Base-by-base conservation (phyloP, 1,284 basidiomycete species). In the Naganishia cerealis region DNA sequence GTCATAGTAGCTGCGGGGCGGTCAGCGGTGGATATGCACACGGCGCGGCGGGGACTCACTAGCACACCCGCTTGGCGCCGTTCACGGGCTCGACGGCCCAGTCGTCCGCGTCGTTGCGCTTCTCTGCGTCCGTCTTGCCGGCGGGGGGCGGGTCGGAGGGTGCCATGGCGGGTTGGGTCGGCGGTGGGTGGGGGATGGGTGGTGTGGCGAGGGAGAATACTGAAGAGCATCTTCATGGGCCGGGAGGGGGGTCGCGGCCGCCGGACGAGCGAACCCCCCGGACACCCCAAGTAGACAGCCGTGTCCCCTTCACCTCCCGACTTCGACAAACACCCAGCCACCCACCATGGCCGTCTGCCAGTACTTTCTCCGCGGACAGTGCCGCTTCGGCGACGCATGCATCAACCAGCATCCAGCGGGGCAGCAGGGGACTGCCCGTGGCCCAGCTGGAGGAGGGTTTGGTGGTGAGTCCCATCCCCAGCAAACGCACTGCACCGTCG, bases 1-100 rank as follows among this genome's bases (percentile, higher is more conserved):
- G 63, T 77, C 76, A 42, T 77, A 77, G 67, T 73, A 77, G 68
- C 76, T 77, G 67, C 54, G 54, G 9, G 13, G 38, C n/a, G 52
- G 52, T 57, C 29, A 54, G 43, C 15, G 21, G 18, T n/a, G 46
- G n/a, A 21, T 43, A n/a, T 9, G 1, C 21, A 6, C 9, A 36
- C 29, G 21, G 52, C 24, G 9, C 21, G 55, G 16, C 26, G 12
- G 42, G 42, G 15, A 71, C 72, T 46, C 24, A 73, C 72, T 73
- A 73, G 48, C 67, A 65, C 26, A 73, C 69, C 66, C 71, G 66
- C 57, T 71, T 71, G 29, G 55, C 18, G 55, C 55, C 57, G 33
- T 21, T 38, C 43, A 21, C 33, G n/a, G 36, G 42, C 39, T 26
- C 38, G 55, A 50, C 15, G n/a, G 54, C 39, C 46, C 46, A 50